phyloP scores from a whole-genome alignment of 2,329 filamentous ascomycete species.

The Trichoderma aggressivum region DNA sequence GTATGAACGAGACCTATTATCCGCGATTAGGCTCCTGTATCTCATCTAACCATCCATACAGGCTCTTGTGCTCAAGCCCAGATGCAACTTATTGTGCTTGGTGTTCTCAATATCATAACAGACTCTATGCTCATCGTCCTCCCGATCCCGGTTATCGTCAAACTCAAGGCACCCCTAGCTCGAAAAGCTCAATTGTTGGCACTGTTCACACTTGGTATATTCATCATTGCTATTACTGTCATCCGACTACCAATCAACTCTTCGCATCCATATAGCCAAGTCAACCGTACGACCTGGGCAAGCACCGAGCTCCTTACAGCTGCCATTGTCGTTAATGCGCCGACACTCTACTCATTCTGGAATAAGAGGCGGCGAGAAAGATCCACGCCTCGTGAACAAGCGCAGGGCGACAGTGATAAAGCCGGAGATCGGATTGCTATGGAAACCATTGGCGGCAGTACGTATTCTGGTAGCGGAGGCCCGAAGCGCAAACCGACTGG shows the following conservation, averaged over 20 bases:
- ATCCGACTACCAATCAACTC: constrained; percentile 38
- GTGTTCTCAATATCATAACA: constrained; percentile 34
- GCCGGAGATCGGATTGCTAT: not conserved
- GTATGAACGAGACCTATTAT: constrained; percentile 21
- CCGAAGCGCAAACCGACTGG: constrained; percentile 6
- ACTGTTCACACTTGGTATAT: constrained; percentile 37
- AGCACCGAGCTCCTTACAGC: constrained; percentile 36
- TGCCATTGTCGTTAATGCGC: constrained; percentile 37
- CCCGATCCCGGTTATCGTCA: constrained; percentile 28
- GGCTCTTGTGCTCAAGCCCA: constrained; percentile 31
- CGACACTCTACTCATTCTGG: constrained; percentile 36
- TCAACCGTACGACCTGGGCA: constrained; percentile 38
- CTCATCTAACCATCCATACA: constrained; percentile 5
- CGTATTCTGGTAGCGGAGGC: not conserved
- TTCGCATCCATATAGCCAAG: constrained; percentile 33
- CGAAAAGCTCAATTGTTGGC: constrained; percentile 33
- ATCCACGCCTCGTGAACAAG: not conserved
- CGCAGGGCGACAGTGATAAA: not conserved
- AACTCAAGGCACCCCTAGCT: constrained; percentile 27
- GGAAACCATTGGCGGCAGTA: constrained; percentile 16
- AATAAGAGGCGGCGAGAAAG: constrained; percentile 27
- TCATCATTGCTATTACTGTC: constrained; percentile 40
- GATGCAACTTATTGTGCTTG: constrained; percentile 33
- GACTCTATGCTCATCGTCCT: constrained; percentile 29
- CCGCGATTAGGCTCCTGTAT: not conserved